Evolutionary conservation across 2,329 filamentous ascomycete genomes (phyloP).

Genomic region (Aspergillus tamarii): DNA sequence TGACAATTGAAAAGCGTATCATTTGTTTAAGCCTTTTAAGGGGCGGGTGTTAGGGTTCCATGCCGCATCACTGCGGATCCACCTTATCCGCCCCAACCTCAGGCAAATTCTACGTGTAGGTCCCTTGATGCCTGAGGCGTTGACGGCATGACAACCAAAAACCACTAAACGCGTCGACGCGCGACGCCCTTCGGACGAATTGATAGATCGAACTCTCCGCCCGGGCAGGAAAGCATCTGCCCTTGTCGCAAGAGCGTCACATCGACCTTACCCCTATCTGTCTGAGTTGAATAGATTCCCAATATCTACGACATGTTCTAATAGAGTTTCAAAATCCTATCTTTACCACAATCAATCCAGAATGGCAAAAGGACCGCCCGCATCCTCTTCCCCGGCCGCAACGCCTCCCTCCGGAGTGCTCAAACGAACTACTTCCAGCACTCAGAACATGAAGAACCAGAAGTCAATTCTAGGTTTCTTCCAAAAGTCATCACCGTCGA

Average conservation of each 20-base stretch:
- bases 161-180: constrained; percentile 46
- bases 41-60: neutral
- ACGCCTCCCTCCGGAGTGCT: constrained; percentile 41
- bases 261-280: neutral
- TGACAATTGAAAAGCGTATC: neutral
- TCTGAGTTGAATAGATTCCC: neutral
- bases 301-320: neutral
- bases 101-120: neutral
- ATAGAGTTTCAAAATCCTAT: neutral
- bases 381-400: constrained; percentile 39
- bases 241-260: neutral
- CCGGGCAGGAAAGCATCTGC: neutral
- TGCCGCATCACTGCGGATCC: neutral
- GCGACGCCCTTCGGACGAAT: constrained; percentile 29
- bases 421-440: constrained; percentile 46
- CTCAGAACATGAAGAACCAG: constrained; percentile 61
- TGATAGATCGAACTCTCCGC: constrained; percentile 19
- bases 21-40: neutral
- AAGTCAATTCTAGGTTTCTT: constrained; percentile 81
- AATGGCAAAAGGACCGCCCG: constrained; percentile 44
- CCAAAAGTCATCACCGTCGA: constrained; percentile 59
- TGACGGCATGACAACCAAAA: constrained; percentile 2
- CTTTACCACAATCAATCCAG: constrained; percentile 14
- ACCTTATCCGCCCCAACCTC: neutral
- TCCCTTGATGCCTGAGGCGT: constrained; percentile 9